A percentile compares a stretch with the other conserved stretches of the same genome.
phyloP scores from a whole-genome alignment of 352 stramenopile genomes.

The Pythium angustatum region DNA sequence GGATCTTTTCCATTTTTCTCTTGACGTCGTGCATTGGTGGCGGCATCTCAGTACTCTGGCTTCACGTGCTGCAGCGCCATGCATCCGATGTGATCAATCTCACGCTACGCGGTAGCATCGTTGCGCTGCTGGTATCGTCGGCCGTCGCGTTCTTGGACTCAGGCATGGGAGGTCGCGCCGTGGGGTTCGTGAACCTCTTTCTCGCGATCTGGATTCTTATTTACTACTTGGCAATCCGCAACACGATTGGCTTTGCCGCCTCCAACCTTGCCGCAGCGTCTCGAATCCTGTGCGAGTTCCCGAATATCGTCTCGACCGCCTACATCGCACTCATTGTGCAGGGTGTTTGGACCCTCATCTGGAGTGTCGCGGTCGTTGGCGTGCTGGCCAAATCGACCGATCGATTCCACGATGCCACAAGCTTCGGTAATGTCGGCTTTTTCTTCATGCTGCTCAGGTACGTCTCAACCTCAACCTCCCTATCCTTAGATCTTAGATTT shows the following conservation, averaged over 20 bases:
- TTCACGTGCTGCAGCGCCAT: slow-evolving; percentile 76
- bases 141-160: slow-evolving; percentile 70
- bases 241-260: slow-evolving; percentile 77
- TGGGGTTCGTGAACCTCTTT: slow-evolving; percentile 84
- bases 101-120: slow-evolving; percentile 67
- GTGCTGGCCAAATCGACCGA: slow-evolving; percentile 61
- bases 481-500: background rate
- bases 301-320: slow-evolving; percentile 61
- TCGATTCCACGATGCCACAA: slow-evolving; percentile 53
- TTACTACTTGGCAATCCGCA: slow-evolving; percentile 68
- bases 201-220: slow-evolving; percentile 56
- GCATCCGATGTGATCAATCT: slow-evolving; percentile 67
- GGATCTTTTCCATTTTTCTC: slow-evolving; percentile 71
- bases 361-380: slow-evolving; percentile 73
- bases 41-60: slow-evolving; percentile 70
- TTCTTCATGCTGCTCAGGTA: slow-evolving; percentile 89
- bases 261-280: slow-evolving; percentile 74
- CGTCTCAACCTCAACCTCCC: background rate
- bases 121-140: slow-evolving; percentile 48
- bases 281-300: slow-evolving; percentile 75
- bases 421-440: slow-evolving; percentile 70
- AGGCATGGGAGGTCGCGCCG: slow-evolving; percentile 69
- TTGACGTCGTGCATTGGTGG: slow-evolving; percentile 65
- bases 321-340: slow-evolving; percentile 68
- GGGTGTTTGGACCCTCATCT: slow-evolving; percentile 73